phyloP scores from a whole-genome alignment of 2,329 filamentous ascomycete genomes.

The Microdochium bolleyi region DNA sequence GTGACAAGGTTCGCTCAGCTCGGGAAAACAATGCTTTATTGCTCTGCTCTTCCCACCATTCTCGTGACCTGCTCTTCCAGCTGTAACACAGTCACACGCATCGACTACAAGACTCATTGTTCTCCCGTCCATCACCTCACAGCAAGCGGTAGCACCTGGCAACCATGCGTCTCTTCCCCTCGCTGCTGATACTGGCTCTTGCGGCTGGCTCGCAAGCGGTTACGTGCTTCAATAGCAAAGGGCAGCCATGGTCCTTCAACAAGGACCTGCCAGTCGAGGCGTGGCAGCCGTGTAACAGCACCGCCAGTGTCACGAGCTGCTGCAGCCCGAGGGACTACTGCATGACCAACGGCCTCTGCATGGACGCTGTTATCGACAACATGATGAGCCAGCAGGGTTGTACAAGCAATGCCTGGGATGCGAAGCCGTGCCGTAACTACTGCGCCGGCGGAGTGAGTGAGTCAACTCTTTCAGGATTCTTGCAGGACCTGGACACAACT shows the following conservation, averaged over 20 bases:
- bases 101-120: no score
- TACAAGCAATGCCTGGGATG: conserved; percentile 14
- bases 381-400: conserved; percentile 19
- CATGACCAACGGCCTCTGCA: conserved; percentile 19
- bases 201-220: not conserved
- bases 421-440: conserved; percentile 12
- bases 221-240: conserved; percentile 4
- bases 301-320: conserved; percentile 11
- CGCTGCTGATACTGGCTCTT: not conserved
- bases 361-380: conserved; percentile 14
- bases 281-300: conserved; percentile 11
- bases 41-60: no score
- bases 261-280: conserved; percentile 1
- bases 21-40: no score
- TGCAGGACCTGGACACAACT: not conserved
- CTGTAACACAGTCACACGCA: no score
- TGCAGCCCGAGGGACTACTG: conserved; percentile 15
- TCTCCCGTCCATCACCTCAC: no score
- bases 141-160: not conserved
- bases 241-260: conserved; percentile 1
- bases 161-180: not conserved
- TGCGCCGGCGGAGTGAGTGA: conserved; percentile 8
- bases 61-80: no score
- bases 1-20: no score
- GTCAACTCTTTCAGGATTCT: not conserved